A percentile compares a stretch with the other conserved stretches of the same genome.
Conservation (phyloP, 2,329 filamentous ascomycete species). For the Sordariomycetes sp. region DNA sequence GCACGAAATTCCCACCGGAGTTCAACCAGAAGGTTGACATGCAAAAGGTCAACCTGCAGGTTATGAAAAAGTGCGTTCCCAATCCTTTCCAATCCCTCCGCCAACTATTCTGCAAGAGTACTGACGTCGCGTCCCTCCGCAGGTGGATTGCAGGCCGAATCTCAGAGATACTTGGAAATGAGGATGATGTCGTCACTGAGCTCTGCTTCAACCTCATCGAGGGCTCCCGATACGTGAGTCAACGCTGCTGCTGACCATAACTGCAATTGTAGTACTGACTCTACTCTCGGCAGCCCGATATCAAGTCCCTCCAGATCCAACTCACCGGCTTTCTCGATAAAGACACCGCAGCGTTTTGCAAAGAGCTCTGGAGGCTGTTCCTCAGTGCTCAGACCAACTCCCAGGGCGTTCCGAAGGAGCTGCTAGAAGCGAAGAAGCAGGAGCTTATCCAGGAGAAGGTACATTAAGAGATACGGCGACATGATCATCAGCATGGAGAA, state of each 20-base stretch:
- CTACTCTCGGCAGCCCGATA: conserved; percentile 61
- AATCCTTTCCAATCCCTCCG: not conserved
- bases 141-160: conserved; percentile 94
- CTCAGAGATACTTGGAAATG: conserved; percentile 75
- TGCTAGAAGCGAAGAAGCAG: conserved; percentile 90
- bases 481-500: not conserved
- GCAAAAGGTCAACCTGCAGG: conserved; percentile 90
- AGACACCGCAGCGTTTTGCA: conserved; percentile 80
- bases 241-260: not conserved
- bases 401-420: conserved; percentile 85
- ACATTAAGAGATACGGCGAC: conserved; percentile 8
- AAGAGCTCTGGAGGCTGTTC: conserved; percentile 85
- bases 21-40: conserved; percentile 96
- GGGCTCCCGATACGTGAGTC: conserved; percentile 61
- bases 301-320: conserved; percentile 90
- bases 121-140: conserved; percentile 3
- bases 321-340: conserved; percentile 93
- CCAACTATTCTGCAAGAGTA: not conserved
- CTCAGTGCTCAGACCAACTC: conserved; percentile 82
- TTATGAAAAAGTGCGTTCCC: conserved; percentile 81
- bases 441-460: conserved; percentile 96
- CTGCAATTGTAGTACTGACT: not conserved
- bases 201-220: conserved; percentile 64
- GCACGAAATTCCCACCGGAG: conserved; percentile 87
- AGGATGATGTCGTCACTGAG: conserved; percentile 94